Percentiles rank a stretch among this genome's conserved stretches.
These are phyloP conservation scores for Polytrichum commune DNA, from an alignment of 225 moss, liverwort and hornwort species.

Conservation along the genomic window DNA sequence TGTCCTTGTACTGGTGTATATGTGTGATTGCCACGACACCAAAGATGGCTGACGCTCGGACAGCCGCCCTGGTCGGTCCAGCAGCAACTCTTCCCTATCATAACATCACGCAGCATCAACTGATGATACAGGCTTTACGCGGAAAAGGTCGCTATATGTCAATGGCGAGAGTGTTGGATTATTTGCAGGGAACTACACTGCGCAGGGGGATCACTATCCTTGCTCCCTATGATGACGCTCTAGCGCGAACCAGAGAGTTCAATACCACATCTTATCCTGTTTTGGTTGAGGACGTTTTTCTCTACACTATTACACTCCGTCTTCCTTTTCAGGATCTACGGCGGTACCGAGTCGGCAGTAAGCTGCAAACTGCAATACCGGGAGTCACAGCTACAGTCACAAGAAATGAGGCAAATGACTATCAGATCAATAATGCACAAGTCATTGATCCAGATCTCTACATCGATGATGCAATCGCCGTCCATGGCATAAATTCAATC, in stretches of 20 bases:
- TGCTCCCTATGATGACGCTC: constrained; percentile 3
- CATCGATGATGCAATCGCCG: neutral
- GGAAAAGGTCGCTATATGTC: neutral
- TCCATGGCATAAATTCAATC: constrained; percentile 6
- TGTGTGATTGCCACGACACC: neutral
- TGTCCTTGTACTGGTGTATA: neutral
- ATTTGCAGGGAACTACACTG: neutral
- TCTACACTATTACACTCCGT: neutral
- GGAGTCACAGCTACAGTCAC: neutral
- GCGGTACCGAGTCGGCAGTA: neutral
- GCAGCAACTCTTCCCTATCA: neutral
- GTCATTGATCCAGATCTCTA: constrained; percentile 3
- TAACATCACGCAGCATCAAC: constrained; percentile 1
- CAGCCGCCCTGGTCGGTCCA: constrained; percentile 25
- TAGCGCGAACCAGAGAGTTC: neutral
- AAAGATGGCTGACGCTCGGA: constrained; percentile 1
- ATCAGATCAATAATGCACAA: neutral
- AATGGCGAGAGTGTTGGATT: neutral
- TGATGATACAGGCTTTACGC: constrained; percentile 1
- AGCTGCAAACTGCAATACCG: neutral
- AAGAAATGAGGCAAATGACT: neutral
- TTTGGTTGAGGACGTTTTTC: neutral
- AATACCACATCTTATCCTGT: neutral
- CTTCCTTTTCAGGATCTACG: neutral
- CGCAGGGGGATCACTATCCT: neutral